These are phyloP conservation scores for Suillus cothurnatus DNA, from an alignment of 768 basidiomycete species.

Conservation along the genomic window DNA sequence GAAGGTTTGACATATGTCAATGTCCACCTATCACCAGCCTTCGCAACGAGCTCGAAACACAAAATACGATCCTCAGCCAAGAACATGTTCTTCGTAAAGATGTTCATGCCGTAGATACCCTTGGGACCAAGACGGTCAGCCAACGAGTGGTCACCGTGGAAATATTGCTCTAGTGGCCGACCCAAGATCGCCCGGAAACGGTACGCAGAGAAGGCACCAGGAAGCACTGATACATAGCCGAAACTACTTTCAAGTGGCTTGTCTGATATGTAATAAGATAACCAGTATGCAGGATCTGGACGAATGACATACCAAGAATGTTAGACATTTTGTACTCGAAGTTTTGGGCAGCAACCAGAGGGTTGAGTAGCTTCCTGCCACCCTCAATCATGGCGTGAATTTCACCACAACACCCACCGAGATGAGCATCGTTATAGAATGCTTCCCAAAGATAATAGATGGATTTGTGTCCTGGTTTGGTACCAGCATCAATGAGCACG, in stretches of 20 bases:
- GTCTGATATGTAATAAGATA: slow-evolving; percentile 45
- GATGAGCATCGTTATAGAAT: slow-evolving; percentile 75
- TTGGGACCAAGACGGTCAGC: slow-evolving; percentile 91
- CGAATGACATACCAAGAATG: slow-evolving; percentile 64
- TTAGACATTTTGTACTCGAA: slow-evolving; percentile 99
- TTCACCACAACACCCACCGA: slow-evolving; percentile 92
- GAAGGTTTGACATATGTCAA: slow-evolving; percentile 91
- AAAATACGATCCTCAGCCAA: slow-evolving; percentile 95
- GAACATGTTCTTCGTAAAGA: slow-evolving; percentile 95
- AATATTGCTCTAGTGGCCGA: slow-evolving; percentile 81
- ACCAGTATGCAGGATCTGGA: neutral
- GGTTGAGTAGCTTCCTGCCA: slow-evolving; percentile 89
- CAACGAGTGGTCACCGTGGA: slow-evolving; percentile 86
- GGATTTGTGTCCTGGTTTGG: slow-evolving; percentile 94
- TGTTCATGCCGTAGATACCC: slow-evolving; percentile 96
- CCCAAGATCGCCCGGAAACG: slow-evolving; percentile 92
- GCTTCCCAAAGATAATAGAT: slow-evolving; percentile 97
- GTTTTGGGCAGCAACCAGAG: slow-evolving; percentile 92
- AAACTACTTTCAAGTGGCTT: slow-evolving; percentile 96
- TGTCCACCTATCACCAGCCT: slow-evolving; percentile 84
- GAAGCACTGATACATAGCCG: slow-evolving; percentile 93
- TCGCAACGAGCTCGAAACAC: slow-evolving; percentile 96
- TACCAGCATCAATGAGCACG: slow-evolving; percentile 93
- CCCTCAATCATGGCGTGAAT: slow-evolving; percentile 97
- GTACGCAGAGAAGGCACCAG: slow-evolving; percentile 97